Evolutionary conservation across 345 rosid genomes (phyloP).

Genomic region (Boechera divaricarpa): DNA sequence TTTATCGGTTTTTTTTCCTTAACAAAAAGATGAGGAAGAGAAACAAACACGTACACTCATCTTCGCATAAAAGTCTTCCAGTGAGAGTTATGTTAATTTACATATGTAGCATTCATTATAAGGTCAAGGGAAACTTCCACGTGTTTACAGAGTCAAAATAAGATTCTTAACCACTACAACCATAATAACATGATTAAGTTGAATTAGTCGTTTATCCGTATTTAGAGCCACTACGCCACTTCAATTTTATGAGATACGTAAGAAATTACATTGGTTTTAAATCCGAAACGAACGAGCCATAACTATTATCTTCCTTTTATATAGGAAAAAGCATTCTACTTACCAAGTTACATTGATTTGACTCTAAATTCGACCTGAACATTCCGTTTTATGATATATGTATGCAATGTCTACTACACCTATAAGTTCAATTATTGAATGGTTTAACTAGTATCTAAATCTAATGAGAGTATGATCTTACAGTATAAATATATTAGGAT

Average conservation of each 20-base stretch:
- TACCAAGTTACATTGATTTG: neutral
- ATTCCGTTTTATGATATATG: neutral
- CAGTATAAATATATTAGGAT: neutral
- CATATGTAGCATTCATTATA: neutral
- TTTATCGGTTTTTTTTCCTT: too few relatives aligned
- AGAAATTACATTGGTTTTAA: neutral
- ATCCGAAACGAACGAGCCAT: neutral
- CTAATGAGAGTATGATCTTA: neutral
- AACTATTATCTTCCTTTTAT: neutral
- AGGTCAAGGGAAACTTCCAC: slow-evolving; percentile 10
- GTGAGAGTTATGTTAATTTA: neutral
- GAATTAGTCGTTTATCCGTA: slow-evolving; percentile 34
- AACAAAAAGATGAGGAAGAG: too few relatives aligned
- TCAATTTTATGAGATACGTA: neutral
- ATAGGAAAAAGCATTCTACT: neutral
- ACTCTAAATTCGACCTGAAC: neutral
- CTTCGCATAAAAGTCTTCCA: neutral
- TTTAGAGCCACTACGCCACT: slow-evolving; percentile 10
- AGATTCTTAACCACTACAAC: slow-evolving; percentile 41
- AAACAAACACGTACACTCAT: neutral
- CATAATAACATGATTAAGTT: slow-evolving; percentile 19
- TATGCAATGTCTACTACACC: neutral
- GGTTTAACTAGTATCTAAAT: slow-evolving; percentile 11
- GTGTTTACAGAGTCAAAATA: slow-evolving; percentile 22
- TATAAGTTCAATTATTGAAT: slow-evolving; percentile 1